Conservation (phyloP, 2,329 filamentous ascomycete genomes). For the Arthrobotrys entomopaga region DNA sequence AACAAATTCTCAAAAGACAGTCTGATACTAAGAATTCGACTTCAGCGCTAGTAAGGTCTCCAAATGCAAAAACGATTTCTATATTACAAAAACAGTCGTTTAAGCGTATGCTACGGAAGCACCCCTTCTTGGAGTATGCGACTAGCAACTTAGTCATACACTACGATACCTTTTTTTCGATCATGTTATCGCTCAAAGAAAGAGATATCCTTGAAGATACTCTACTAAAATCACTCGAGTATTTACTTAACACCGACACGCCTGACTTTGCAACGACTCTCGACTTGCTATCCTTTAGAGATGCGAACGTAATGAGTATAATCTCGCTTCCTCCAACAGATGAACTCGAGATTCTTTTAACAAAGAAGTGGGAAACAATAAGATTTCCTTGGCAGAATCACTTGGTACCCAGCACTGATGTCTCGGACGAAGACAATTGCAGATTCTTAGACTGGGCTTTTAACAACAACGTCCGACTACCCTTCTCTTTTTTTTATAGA, state of each 20-base stretch:
- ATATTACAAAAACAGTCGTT: not conserved
- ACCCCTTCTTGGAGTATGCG: too few relatives aligned
- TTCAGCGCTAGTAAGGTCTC: not conserved
- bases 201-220: too few relatives aligned
- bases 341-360: not conserved
- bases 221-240: too few relatives aligned
- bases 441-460: not conserved
- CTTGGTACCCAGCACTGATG: not conserved
- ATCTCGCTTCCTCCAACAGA: not conserved
- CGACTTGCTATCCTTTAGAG: too few relatives aligned
- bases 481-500: not conserved
- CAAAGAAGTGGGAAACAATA: not conserved
- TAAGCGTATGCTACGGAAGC: not conserved
- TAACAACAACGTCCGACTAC: not conserved
- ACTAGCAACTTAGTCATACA: not conserved
- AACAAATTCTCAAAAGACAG: not conserved
- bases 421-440: not conserved
- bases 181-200: too few relatives aligned
- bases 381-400: not conserved
- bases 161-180: not conserved
- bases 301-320: too few relatives aligned
- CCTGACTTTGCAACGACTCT: too few relatives aligned
- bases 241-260: too few relatives aligned
- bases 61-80: not conserved
- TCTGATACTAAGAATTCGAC: not conserved